phyloP scores from a whole-genome alignment of 306 rosid species.

The Prunus mongolica region DNA sequence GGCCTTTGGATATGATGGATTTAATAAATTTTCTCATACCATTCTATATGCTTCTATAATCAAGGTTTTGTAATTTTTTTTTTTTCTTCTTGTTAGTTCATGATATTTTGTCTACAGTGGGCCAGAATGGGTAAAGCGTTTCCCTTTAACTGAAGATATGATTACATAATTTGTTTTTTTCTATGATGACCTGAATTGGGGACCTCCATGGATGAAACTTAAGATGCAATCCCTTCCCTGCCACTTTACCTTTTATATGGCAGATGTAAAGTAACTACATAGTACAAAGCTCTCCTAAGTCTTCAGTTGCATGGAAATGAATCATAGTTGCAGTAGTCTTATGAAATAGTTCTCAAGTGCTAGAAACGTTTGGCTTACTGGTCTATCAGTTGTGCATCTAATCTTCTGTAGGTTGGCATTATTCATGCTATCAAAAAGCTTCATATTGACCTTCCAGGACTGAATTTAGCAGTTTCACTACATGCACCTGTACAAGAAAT shows the following conservation, averaged over 20 bases:
- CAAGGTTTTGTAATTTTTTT: not conserved
- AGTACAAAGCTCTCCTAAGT: not conserved
- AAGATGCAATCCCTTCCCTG: too few species aligned
- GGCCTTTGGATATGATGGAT: not conserved
- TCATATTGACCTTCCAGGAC: slow-evolving; percentile 82
- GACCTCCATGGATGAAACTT: too few species aligned
- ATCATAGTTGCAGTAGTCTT: not conserved
- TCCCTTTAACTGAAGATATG: too few species aligned
- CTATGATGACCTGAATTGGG: too few species aligned
- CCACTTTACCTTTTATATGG: too few species aligned
- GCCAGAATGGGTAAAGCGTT: too few species aligned
- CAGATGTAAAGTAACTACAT: not conserved
- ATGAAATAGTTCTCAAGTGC: slow-evolving; percentile 9
- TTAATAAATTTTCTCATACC: not conserved
- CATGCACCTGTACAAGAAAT: slow-evolving; percentile 93
- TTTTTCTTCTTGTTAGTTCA: not conserved
- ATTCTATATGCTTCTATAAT: not conserved
- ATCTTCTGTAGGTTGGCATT: slow-evolving; percentile 70
- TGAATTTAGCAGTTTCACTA: slow-evolving; percentile 93
- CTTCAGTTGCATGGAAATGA: not conserved
- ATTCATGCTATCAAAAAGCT: slow-evolving; percentile 88
- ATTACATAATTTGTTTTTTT: too few species aligned
- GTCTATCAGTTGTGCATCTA: slow-evolving; percentile 16
- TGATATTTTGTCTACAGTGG: not conserved
- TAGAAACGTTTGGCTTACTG: slow-evolving; percentile 16